Evolutionary conservation across 148 eudicot species (phyloP), one percentile per base, ranked within the genome.

Genomic region (Tetragonia tetragonoides): DNA sequence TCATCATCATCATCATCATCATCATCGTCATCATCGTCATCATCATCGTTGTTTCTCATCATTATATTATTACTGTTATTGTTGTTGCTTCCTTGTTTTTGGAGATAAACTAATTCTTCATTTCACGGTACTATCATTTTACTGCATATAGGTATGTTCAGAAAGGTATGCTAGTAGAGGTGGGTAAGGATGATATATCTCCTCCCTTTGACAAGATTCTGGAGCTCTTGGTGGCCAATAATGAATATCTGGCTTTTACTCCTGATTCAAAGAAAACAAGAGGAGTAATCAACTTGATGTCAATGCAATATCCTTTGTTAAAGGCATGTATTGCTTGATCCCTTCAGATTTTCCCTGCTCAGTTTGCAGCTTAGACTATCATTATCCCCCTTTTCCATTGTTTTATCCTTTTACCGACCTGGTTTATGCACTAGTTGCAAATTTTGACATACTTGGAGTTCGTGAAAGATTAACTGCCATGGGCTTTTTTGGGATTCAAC

Each of bases 151-250:
- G 86, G 82, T 85, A 93, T 85, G 89, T 95, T 75, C 83, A 83
- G 46, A 88, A 93, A 82, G 89, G 81, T 68, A 93, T 91, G 97
- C 87, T 93, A 80, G 85, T 95, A 78, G 97, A 95, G 78, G 97
- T 95, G 82, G 97, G 97, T 70, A 91, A 90, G 79, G 83, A 85
- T 62, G 87, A 85, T 34, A 79, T 42, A 49, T 95, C 99, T 77
- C 91, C 90, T 53, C 79, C 93, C 81, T 91, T 95, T 66, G 83
- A 80, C 79, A 84, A 88, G 76, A 81, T 93, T 76, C 82, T 95
- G 80, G 87, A 90, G 82, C 79, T 77, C 74, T 75, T 95, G 81
- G 61, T 73, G 66, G 81, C 87, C 68, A 85, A 87, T 64, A 87
- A 81, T 40, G 97, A 95, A 78, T 90, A 72, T 87, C 78, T 95